Conservation (phyloP, 306 rosid species). For the Cucurbita pepo region DNA sequence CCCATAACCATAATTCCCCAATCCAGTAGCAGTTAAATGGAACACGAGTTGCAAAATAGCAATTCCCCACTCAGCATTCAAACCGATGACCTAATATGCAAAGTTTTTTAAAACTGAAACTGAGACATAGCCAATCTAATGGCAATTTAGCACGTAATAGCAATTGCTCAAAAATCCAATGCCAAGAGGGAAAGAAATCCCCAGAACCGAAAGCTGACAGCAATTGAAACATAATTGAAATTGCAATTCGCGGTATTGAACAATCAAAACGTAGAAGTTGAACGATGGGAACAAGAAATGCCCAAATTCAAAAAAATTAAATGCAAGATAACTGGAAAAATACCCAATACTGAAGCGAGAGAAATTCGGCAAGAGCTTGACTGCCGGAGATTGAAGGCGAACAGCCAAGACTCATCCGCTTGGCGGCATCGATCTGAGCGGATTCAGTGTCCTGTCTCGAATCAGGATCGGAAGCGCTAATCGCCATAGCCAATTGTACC, state of each 20-base stretch:
- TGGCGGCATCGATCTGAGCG: constrained; percentile 97
- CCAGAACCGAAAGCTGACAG: not conserved
- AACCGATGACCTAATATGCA: not conserved
- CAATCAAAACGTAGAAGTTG: not conserved
- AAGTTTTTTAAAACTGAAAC: not conserved
- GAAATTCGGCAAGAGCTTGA: constrained; percentile 3
- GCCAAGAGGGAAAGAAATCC: not conserved
- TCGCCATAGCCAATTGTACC: constrained; percentile 93
- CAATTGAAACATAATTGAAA: not conserved
- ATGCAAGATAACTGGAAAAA: not conserved
- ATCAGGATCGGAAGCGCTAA: constrained; percentile 89
- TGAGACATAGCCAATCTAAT: not conserved
- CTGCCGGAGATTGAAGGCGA: constrained; percentile 20
- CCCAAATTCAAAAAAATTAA: not conserved
- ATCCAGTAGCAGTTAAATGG: not conserved
- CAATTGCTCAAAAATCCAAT: not conserved
- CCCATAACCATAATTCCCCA: not conserved
- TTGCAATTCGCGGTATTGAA: not conserved
- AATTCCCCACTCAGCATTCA: not conserved
- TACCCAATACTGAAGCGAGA: constrained; percentile 15
- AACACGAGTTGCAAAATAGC: no score
- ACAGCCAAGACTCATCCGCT: constrained; percentile 93
- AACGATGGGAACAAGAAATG: not conserved
- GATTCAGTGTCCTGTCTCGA: constrained; percentile 55
- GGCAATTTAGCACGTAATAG: not conserved